phyloP scores from a whole-genome alignment of 106 monocot species.

The Chionographis japonica region DNA sequence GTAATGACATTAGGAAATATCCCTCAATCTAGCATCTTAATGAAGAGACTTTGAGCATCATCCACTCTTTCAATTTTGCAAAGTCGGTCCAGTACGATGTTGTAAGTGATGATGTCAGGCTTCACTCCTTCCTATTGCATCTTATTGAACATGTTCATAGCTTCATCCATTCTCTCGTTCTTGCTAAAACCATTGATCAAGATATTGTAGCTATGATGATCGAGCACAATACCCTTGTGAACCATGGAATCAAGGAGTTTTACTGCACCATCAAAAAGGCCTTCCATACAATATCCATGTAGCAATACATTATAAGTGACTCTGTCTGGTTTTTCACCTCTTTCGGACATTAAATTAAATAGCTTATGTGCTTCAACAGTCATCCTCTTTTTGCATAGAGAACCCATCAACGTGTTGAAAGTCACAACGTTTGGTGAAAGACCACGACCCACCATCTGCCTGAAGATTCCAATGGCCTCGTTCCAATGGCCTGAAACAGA shows the following conservation, averaged over 20 bases:
- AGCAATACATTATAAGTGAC: not conserved
- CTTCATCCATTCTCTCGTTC: not conserved
- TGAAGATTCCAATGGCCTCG: not conserved
- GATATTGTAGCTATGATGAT: too few relatives aligned
- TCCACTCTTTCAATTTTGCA: too few relatives aligned
- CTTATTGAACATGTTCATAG: not conserved
- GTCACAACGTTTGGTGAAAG: conserved; percentile 1
- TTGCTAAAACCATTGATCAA: too few relatives aligned
- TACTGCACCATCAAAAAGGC: not conserved
- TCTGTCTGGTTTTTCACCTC: not conserved
- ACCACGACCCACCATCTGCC: conserved; percentile 1
- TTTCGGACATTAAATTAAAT: not conserved
- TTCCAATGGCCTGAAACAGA: conserved; percentile 5
- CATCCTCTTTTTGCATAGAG: not conserved
- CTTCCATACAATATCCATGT: not conserved
- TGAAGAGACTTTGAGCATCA: too few relatives aligned
- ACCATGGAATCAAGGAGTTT: too few relatives aligned
- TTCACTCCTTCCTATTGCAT: not conserved
- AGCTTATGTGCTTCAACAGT: not conserved
- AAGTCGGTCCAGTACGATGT: conserved; percentile 1
- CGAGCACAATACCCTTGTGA: too few relatives aligned
- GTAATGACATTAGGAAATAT: too few relatives aligned
- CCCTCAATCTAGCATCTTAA: too few relatives aligned
- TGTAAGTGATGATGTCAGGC: conserved; percentile 5
- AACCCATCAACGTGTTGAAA: conserved; percentile 6